Evolutionary conservation across 768 basidiomycete species (phyloP).

Genomic region (Russula vinacea): DNA sequence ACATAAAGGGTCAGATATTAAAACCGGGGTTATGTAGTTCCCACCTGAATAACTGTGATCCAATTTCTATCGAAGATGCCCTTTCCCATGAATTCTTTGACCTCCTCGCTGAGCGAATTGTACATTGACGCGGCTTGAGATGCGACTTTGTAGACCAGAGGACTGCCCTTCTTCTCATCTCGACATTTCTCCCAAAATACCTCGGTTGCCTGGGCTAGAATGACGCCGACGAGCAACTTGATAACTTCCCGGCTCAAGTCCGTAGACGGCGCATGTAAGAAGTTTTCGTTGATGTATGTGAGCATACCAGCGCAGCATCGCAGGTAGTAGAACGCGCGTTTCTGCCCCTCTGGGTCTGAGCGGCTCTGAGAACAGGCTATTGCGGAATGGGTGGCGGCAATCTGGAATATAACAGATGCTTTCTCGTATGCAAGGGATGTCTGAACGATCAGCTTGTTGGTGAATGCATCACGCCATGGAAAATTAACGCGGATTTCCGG

Average conservation of each 20-base stretch:
- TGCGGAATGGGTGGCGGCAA: slow-evolving; percentile 89
- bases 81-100: slow-evolving; percentile 95
- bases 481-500: slow-evolving; percentile 95
- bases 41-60: slow-evolving; percentile 80
- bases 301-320: slow-evolving; percentile 92
- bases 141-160: slow-evolving; percentile 79
- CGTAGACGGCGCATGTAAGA: slow-evolving; percentile 93
- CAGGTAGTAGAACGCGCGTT: slow-evolving; percentile 80
- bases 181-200: slow-evolving; percentile 93
- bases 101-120: slow-evolving; percentile 77
- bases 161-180: slow-evolving; percentile 84
- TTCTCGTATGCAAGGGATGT: slow-evolving; percentile 98
- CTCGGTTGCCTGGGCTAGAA: slow-evolving; percentile 91
- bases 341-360: slow-evolving; percentile 46
- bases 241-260: slow-evolving; percentile 93
- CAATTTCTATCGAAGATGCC: slow-evolving; percentile 94
- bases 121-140: slow-evolving; percentile 83
- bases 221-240: slow-evolving; percentile 85
- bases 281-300: slow-evolving; percentile 99
- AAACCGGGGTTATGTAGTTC: slow-evolving; percentile 28
- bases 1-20: slow-evolving; percentile 1
- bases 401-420: slow-evolving; percentile 95
- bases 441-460: slow-evolving; percentile 87
- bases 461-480: slow-evolving; percentile 97
- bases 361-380: slow-evolving; percentile 84